These are phyloP conservation scores for Pneumocystis jirovecii DNA, from an alignment of 1,139 yeast species.

Conservation along the genomic window DNA sequence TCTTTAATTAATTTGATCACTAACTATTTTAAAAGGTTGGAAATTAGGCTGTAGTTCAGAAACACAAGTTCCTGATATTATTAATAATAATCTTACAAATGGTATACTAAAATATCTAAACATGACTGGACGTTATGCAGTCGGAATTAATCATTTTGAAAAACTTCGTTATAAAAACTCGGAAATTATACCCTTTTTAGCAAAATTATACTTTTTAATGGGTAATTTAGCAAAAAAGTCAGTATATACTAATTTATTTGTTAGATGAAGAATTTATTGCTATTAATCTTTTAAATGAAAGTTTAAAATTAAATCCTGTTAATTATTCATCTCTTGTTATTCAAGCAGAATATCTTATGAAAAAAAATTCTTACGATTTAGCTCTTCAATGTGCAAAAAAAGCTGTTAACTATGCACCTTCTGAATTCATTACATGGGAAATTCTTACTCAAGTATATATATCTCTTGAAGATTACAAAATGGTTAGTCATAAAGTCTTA, in stretches of 20 bases:
- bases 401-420: slow-evolving; percentile 68
- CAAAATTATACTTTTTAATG: slow-evolving; percentile 36
- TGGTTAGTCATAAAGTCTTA: slow-evolving; percentile 4
- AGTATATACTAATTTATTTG: neutral
- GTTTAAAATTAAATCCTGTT: slow-evolving; percentile 42
- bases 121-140: slow-evolving; percentile 48
- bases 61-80: slow-evolving; percentile 52
- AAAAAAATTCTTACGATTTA: slow-evolving; percentile 49
- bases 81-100: slow-evolving; percentile 63
- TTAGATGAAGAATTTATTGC: slow-evolving; percentile 72
- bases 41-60: slow-evolving; percentile 48
- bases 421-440: slow-evolving; percentile 77
- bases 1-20: neutral
- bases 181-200: slow-evolving; percentile 44
- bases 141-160: slow-evolving; percentile 41
- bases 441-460: slow-evolving; percentile 59
- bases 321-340: slow-evolving; percentile 42
- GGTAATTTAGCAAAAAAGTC: slow-evolving; percentile 5
- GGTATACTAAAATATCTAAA: slow-evolving; percentile 52
- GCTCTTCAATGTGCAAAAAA: slow-evolving; percentile 62
- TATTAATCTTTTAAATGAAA: slow-evolving; percentile 47
- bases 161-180: slow-evolving; percentile 32
- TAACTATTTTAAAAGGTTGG: slow-evolving; percentile 11
- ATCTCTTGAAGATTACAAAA: slow-evolving; percentile 50
- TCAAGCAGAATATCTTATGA: slow-evolving; percentile 60